Evolutionary conservation across 1,284 basidiomycete species (phyloP).

Genomic region (Stygiomarasmius scandens): DNA sequence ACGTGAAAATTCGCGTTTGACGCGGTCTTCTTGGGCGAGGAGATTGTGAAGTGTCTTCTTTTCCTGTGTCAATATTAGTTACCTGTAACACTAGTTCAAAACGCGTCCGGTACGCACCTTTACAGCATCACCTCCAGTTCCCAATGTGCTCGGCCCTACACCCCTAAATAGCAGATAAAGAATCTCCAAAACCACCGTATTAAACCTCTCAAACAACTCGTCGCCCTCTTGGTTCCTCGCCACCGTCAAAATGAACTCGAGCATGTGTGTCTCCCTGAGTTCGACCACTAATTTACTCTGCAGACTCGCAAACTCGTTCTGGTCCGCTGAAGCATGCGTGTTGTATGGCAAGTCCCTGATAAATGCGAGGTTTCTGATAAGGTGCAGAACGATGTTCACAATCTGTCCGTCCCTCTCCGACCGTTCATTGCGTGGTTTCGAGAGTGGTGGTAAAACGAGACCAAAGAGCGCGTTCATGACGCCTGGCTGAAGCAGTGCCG

Average conservation of each 20-base stretch:
- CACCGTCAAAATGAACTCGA: constrained; percentile 82
- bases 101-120: constrained; percentile 64
- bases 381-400: constrained; percentile 85
- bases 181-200: constrained; percentile 88
- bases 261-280: constrained; percentile 72
- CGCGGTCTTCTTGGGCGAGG: constrained; percentile 70
- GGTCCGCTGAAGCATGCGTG: constrained; percentile 69
- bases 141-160: constrained; percentile 65
- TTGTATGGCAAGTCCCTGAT: constrained; percentile 82
- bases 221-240: constrained; percentile 75
- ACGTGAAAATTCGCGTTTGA: constrained; percentile 58
- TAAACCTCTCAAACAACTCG: constrained; percentile 78
- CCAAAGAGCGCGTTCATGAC: constrained; percentile 72
- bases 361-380: constrained; percentile 88
- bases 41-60: constrained; percentile 69
- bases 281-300: constrained; percentile 78
- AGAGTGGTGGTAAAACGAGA: constrained; percentile 70
- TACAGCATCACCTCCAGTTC: constrained; percentile 66
- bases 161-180: constrained; percentile 86
- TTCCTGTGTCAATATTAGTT: no score
- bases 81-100: no score
- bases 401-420: constrained; percentile 82
- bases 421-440: constrained; percentile 73
- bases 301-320: constrained; percentile 73
- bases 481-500: constrained; percentile 65